These are phyloP conservation scores for Patellifolia procumbens DNA, from an alignment of 179 eudicot genomes.

Conservation along the genomic window DNA sequence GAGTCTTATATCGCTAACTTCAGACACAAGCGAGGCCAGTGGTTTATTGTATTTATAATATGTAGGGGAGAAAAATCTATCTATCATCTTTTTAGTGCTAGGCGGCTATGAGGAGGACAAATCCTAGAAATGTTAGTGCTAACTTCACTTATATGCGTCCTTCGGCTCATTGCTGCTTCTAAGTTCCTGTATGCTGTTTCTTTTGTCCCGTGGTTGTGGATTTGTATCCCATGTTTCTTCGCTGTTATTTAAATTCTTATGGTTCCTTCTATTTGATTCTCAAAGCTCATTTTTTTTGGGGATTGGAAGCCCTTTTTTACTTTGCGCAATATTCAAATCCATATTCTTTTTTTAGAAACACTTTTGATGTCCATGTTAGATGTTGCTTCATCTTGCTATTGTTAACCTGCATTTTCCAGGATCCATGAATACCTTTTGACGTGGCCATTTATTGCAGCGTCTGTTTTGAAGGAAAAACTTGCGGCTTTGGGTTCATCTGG, in stretches of 20 bases:
- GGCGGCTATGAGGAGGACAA: neutral
- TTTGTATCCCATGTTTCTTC: neutral
- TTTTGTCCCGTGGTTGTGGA: neutral
- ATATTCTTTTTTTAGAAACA: neutral
- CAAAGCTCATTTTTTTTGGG: no score
- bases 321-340: neutral
- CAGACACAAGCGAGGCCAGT: no score
- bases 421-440: constrained; percentile 5
- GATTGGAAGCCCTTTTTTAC: neutral
- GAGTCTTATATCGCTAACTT: neutral
- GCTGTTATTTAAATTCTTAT: neutral
- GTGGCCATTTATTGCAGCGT: constrained; percentile 53
- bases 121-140: neutral
- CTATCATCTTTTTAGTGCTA: neutral
- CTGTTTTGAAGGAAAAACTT: constrained; percentile 97
- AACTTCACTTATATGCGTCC: neutral
- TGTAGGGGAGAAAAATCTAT: neutral
- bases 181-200: neutral
- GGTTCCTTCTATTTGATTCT: neutral
- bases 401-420: neutral
- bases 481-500: constrained; percentile 95
- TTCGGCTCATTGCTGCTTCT: neutral
- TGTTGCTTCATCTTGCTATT: constrained; percentile 13
- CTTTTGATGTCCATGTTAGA: neutral
- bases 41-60: no score